Percentiles rank a stretch among this genome's conserved stretches.
These are phyloP conservation scores for Mortierella polycephala DNA, from an alignment of 371 early-diverging fungal genomes.

Conservation along the genomic window DNA sequence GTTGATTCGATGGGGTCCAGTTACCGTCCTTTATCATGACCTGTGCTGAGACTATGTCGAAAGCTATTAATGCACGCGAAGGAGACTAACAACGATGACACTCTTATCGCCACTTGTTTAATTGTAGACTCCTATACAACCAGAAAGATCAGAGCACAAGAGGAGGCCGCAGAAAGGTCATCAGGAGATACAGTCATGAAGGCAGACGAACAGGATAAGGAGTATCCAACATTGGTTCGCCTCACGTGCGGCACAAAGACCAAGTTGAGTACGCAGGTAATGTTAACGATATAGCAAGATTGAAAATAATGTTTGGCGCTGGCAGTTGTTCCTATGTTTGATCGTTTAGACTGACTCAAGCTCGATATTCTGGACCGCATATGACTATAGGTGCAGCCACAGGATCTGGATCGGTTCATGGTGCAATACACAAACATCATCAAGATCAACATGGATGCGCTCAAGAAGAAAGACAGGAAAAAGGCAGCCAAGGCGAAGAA, in stretches of 20 bases:
- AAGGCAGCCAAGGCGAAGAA: constrained; percentile 57
- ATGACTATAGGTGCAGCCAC: constrained; percentile 49
- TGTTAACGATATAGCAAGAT: not conserved
- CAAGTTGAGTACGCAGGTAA: constrained; percentile 45
- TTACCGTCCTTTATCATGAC: not conserved
- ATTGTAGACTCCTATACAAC: constrained; percentile 29
- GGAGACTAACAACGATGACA: not conserved
- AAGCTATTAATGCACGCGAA: not conserved
- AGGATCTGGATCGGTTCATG: constrained; percentile 59
- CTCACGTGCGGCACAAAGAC: constrained; percentile 37
- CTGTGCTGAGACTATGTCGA: not conserved
- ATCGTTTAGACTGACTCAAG: not conserved
- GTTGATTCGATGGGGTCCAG: not conserved
- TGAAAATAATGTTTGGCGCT: not conserved
- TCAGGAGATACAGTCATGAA: constrained; percentile 33
- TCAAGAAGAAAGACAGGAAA: constrained; percentile 66
- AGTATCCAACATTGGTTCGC: constrained; percentile 52
- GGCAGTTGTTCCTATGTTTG: not conserved
- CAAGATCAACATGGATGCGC: constrained; percentile 60
- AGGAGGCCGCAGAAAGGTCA: constrained; percentile 29
- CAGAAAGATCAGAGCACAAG: constrained; percentile 40
- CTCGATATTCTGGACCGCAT: too few species aligned
- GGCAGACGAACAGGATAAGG: constrained; percentile 29
- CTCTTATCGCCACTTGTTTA: not conserved
- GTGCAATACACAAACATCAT: constrained; percentile 60